A percentile compares a stretch with the other conserved stretches of the same genome.
Conservation (phyloP, 139 green algal species). For the Chlorella sp. region DNA sequence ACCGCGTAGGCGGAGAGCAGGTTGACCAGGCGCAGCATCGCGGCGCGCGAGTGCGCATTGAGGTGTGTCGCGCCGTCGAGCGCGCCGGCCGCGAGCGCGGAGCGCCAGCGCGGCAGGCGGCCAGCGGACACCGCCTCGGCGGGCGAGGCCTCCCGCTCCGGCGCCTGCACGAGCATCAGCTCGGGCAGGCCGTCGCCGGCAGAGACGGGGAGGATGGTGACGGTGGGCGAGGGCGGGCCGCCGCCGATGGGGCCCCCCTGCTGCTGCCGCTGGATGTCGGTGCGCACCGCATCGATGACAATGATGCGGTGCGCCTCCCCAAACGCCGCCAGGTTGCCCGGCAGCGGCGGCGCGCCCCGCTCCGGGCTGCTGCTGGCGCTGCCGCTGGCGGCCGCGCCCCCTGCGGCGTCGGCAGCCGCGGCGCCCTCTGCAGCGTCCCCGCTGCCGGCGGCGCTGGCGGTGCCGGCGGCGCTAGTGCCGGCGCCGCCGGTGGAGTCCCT, state of each 20-base stretch:
- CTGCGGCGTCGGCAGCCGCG: not conserved
- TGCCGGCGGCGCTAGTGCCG: not conserved
- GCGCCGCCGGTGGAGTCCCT: not conserved
- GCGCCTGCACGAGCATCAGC: slow-evolving; percentile 34
- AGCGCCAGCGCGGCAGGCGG: slow-evolving; percentile 39
- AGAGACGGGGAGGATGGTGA: slow-evolving; percentile 38
- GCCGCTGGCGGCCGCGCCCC: not conserved
- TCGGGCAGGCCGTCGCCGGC: slow-evolving; percentile 34
- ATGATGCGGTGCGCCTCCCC: slow-evolving; percentile 75
- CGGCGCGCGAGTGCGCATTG: slow-evolving; percentile 21
- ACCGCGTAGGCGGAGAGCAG: slow-evolving; percentile 84
- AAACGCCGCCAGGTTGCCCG: slow-evolving; percentile 58
- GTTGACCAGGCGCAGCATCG: slow-evolving; percentile 62
- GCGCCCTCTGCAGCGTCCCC: not conserved
- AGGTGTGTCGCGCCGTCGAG: slow-evolving; percentile 53
- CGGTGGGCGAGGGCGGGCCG: not conserved
- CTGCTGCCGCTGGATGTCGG: slow-evolving; percentile 27
- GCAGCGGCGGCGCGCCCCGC: slow-evolving; percentile 27
- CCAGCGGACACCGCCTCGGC: slow-evolving; percentile 3
- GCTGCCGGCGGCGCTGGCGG: not conserved
- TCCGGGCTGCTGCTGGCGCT: not conserved
- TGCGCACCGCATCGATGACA: slow-evolving; percentile 68
- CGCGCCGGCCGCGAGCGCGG: slow-evolving; percentile 32
- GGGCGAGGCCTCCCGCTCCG: not conserved
- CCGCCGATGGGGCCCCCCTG: not conserved